Evolutionary conservation across 2,329 filamentous ascomycete species (phyloP).

Genomic region (Ascomycota sp.): DNA sequence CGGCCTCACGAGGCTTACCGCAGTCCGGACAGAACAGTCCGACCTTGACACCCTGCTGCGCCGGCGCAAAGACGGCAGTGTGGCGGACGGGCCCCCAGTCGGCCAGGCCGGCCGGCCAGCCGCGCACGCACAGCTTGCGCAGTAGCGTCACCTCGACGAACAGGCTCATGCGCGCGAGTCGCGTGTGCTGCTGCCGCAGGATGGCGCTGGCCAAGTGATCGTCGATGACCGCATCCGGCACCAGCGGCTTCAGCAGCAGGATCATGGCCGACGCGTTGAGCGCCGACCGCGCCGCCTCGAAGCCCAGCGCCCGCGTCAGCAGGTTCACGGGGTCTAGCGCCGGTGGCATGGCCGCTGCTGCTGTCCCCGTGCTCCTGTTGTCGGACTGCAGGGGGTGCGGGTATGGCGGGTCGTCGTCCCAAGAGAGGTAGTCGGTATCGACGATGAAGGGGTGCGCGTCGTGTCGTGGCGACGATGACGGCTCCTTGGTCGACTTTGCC

Average conservation of each 20-base stretch:
- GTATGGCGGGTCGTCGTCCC: slow-evolving; percentile 34
- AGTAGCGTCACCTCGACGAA: slow-evolving; percentile 40
- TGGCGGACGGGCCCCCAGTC: slow-evolving; percentile 36
- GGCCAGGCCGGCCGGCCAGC: slow-evolving; percentile 30
- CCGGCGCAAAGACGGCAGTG: slow-evolving; percentile 28
- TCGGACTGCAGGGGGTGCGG: slow-evolving; percentile 19
- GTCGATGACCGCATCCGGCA: slow-evolving; percentile 34
- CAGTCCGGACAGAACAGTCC: slow-evolving; percentile 35
- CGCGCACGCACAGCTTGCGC: slow-evolving; percentile 38
- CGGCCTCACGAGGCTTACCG: slow-evolving; percentile 33
- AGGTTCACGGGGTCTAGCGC: slow-evolving; percentile 36
- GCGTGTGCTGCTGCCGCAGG: slow-evolving; percentile 36
- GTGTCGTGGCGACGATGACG: slow-evolving; percentile 17
- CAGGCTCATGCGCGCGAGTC: slow-evolving; percentile 36
- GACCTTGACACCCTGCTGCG: slow-evolving; percentile 33
- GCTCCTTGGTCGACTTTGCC: no score
- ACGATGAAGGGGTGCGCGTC: slow-evolving; percentile 22
- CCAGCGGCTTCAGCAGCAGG: slow-evolving; percentile 35
- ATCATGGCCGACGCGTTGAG: slow-evolving; percentile 41
- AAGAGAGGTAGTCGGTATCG: slow-evolving; percentile 38
- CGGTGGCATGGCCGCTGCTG: no score
- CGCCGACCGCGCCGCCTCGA: slow-evolving; percentile 33
- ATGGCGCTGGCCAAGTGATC: slow-evolving; percentile 32
- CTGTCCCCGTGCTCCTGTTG: slow-evolving; percentile 1
- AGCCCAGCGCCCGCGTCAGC: slow-evolving; percentile 30